Conservation (phyloP, 768 basidiomycete genomes). For the Podaxis pistillaris region DNA sequence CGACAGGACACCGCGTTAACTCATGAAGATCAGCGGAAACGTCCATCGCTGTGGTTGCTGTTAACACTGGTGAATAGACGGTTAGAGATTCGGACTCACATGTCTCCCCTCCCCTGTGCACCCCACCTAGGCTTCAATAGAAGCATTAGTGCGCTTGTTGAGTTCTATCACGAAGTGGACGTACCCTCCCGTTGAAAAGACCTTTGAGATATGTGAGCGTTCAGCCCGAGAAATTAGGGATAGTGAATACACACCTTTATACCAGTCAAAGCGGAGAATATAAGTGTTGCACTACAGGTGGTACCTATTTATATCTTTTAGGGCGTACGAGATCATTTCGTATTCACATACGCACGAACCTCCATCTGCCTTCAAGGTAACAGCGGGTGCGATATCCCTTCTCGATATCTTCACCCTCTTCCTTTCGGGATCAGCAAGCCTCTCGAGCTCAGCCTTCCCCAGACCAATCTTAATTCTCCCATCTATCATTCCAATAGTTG, state of each 20-base stretch:
- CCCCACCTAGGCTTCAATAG: conserved; percentile 31
- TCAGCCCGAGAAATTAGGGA: neutral
- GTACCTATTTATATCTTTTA: conserved; percentile 40
- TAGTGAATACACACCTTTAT: conserved; percentile 59
- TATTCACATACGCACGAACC: conserved; percentile 41
- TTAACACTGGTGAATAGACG: conserved; percentile 1
- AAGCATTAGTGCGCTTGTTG: neutral
- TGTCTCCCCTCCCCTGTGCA: conserved; percentile 48
- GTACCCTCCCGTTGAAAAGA: conserved; percentile 92
- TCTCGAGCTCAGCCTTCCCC: conserved; percentile 57
- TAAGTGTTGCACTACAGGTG: conserved; percentile 71
- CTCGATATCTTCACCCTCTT: conserved; percentile 70
- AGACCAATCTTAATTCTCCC: conserved; percentile 90
- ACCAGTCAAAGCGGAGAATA: conserved; percentile 77
- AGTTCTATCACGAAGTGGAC: conserved; percentile 18
- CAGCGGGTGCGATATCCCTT: conserved; percentile 76
- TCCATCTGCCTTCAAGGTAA: conserved; percentile 67
- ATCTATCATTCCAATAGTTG: conserved; percentile 82
- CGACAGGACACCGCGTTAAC: conserved; percentile 85
- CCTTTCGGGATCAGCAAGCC: conserved; percentile 53
- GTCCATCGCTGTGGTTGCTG: conserved; percentile 71
- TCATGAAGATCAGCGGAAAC: conserved; percentile 93
- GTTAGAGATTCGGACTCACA: conserved; percentile 27
- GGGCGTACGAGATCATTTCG: neutral
- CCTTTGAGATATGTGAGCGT: conserved; percentile 37